Conservation (phyloP, 768 basidiomycete species). For the Mycena albidolilacea region DNA sequence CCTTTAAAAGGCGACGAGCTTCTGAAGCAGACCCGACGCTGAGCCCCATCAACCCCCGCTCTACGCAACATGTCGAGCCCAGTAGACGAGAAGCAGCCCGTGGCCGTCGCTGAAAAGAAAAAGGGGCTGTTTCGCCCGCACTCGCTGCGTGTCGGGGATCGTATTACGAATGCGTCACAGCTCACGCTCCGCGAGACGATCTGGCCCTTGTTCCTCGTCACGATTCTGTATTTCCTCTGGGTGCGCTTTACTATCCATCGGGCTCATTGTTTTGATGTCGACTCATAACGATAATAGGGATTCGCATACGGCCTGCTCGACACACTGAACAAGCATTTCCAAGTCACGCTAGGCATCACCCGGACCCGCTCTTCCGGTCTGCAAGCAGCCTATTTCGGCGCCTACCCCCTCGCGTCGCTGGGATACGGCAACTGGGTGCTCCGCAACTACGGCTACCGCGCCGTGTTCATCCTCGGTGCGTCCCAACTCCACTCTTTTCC, state of each 20-base stretch:
- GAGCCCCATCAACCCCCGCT: constrained; percentile 1
- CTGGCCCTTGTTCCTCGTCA: constrained; percentile 52
- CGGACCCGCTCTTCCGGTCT: constrained; percentile 53
- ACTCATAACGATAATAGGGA: constrained; percentile 38
- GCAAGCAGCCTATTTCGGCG: constrained; percentile 54
- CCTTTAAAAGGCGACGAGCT: constrained; percentile 8
- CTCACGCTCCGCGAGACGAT: constrained; percentile 51
- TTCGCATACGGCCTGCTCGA: constrained; percentile 54
- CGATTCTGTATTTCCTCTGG: constrained; percentile 55
- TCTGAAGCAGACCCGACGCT: constrained; percentile 1
- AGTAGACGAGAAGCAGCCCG: constrained; percentile 17
- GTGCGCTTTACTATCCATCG: constrained; percentile 31
- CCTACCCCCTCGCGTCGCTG: constrained; percentile 52
- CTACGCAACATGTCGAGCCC: constrained; percentile 29
- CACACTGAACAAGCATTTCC: constrained; percentile 54
- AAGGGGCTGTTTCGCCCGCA: constrained; percentile 37
- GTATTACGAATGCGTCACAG: constrained; percentile 49
- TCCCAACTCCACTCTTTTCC: not conserved
- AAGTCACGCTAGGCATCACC: constrained; percentile 50
- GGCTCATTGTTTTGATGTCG: constrained; percentile 20
- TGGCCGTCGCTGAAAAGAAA: not conserved
- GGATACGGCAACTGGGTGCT: constrained; percentile 53
- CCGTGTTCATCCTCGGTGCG: constrained; percentile 50
- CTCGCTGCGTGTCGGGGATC: constrained; percentile 51
- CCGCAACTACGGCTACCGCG: constrained; percentile 51